Percentiles rank a stretch among this genome's conserved stretches.
phyloP scores from a whole-genome alignment of 306 rosid genomes.

The Senna tora region DNA sequence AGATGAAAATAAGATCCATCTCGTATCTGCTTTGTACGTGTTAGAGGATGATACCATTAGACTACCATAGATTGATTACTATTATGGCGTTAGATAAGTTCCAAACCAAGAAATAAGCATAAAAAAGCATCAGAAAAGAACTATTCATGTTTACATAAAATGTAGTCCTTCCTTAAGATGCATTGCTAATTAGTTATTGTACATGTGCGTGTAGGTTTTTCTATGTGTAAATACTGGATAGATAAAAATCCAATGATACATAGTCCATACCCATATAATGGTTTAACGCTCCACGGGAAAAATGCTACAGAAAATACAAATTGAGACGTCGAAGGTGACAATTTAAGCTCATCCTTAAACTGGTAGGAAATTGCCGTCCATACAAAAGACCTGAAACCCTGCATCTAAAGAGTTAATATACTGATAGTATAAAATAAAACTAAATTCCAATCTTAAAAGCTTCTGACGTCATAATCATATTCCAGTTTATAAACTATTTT shows the following conservation, averaged over 20 bases:
- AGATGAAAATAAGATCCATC: background rate
- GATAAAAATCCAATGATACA: conserved; percentile 5
- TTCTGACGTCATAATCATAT: background rate
- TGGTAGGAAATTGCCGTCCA: conserved; percentile 72
- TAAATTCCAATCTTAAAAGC: background rate
- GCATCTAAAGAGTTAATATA: background rate
- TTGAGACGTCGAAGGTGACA: conserved; percentile 63
- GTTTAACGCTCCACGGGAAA: conserved; percentile 71
- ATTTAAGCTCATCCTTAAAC: conserved; percentile 57
- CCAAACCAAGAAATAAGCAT: background rate
- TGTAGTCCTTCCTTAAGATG: background rate
- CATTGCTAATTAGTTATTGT: background rate
- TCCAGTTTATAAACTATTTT: background rate
- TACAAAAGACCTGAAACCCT: conserved; percentile 71
- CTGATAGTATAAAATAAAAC: background rate
- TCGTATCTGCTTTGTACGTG: background rate
- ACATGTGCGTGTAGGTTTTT: background rate
- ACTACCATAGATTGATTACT: background rate
- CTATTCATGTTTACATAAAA: background rate
- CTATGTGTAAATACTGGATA: background rate
- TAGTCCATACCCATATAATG: conserved; percentile 63
- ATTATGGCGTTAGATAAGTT: background rate
- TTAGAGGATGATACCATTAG: background rate
- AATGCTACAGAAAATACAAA: conserved; percentile 54
- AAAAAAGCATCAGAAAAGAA: background rate